phyloP scores from a whole-genome alignment of 352 stramenopile genomes.

The Phytophthora idaei region DNA sequence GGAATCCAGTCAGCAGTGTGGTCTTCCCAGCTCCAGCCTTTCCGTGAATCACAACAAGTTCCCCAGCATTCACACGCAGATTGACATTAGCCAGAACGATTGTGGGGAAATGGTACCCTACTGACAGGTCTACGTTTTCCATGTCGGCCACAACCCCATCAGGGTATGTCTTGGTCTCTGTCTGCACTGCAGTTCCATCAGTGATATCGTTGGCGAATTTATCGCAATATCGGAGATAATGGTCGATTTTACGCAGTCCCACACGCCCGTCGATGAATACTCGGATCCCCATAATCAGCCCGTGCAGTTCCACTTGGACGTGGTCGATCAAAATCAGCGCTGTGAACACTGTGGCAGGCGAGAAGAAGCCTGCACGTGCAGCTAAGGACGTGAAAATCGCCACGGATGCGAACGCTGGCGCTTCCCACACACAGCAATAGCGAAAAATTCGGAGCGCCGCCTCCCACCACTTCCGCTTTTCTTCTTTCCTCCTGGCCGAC shows the following conservation, averaged over 20 bases:
- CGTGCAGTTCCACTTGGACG: constrained; percentile 41
- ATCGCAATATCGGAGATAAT: constrained; percentile 35
- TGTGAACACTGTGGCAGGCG: constrained; percentile 45
- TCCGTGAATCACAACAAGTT: constrained; percentile 49
- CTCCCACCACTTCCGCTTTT: constrained; percentile 33
- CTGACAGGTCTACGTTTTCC: constrained; percentile 27
- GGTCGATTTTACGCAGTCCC: constrained; percentile 31
- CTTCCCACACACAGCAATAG: constrained; percentile 46
- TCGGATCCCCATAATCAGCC: constrained; percentile 39
- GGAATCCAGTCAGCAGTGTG: constrained; percentile 39
- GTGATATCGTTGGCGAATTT: constrained; percentile 4
- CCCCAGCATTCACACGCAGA: constrained; percentile 32
- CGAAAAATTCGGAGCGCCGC: constrained; percentile 34
- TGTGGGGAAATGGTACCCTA: constrained; percentile 12
- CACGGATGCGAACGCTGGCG: constrained; percentile 39
- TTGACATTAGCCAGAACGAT: constrained; percentile 49
- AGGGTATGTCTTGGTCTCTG: constrained; percentile 19
- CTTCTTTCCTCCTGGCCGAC: constrained; percentile 36
- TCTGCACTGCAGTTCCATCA: background rate
- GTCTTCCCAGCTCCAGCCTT: constrained; percentile 49
- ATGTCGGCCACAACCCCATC: constrained; percentile 28
- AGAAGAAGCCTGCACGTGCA: constrained; percentile 32
- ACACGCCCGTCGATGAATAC: constrained; percentile 33
- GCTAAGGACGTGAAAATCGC: constrained; percentile 42
- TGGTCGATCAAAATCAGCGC: constrained; percentile 41